Percentiles rank a stretch among this genome's conserved stretches.
These are phyloP conservation scores for Beauveria sp. DNA, from an alignment of 2,329 filamentous ascomycete genomes.

Conservation along the genomic window DNA sequence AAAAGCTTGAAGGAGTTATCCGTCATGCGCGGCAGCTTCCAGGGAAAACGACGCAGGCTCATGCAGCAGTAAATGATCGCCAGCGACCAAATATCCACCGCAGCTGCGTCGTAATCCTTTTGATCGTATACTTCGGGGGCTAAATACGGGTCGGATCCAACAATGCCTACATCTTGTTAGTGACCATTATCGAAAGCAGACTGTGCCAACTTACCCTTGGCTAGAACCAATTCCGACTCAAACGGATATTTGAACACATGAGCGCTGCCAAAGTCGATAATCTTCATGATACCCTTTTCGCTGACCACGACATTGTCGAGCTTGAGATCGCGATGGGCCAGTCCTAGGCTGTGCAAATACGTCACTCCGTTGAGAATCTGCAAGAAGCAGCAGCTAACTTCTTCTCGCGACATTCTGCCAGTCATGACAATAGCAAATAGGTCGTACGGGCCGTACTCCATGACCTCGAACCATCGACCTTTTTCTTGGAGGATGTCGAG, in stretches of 20 bases:
- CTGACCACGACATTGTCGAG: conserved; percentile 97
- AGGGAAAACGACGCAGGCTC: conserved; percentile 89
- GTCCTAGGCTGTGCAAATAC: conserved; percentile 88
- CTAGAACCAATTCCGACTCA: conserved; percentile 55
- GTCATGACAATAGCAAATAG: conserved; percentile 99
- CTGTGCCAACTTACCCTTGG: conserved; percentile 25
- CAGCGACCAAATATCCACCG: conserved; percentile 94
- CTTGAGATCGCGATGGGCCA: conserved; percentile 92
- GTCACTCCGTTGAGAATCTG: conserved; percentile 93
- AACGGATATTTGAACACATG: conserved; percentile 97
- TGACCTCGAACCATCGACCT: conserved; percentile 92
- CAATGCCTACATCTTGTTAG: conserved; percentile 39
- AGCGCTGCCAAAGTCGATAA: conserved; percentile 97
- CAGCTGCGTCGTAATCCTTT: conserved; percentile 85
- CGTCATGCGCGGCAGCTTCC: conserved; percentile 86
- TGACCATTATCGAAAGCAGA: neutral
- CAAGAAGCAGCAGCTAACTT: conserved; percentile 83
- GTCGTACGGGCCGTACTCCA: conserved; percentile 96
- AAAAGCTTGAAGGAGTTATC: conserved; percentile 97
- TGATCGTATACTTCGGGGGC: conserved; percentile 95
- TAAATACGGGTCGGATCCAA: conserved; percentile 88
- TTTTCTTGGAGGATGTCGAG: conserved; percentile 95
- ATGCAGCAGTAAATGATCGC: conserved; percentile 99
- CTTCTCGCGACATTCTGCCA: conserved; percentile 87
- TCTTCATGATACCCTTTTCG: conserved; percentile 95